Evolutionary conservation across 345 rosid genomes (phyloP), one percentile per base, ranked within the genome.

Genomic region (Kandelia obovata): DNA sequence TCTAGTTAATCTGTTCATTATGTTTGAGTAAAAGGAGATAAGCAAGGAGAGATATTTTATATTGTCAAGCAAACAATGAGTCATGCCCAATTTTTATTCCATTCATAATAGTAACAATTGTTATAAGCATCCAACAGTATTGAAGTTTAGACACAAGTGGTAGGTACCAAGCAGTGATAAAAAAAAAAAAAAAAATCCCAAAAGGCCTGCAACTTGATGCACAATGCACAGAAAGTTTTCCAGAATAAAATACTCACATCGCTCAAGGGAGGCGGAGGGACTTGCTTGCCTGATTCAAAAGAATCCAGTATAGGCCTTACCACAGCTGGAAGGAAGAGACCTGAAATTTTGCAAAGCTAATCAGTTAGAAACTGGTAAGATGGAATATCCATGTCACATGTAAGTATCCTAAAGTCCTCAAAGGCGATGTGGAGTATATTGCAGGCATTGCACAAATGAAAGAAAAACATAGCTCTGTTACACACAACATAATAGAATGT

Each of bases 231-330:
- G 51, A 61, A 32, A 52, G 23, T 19, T 20, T 20, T 20, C 61
- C n/a, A 55, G 37, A 34, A 11, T 15, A 7, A 53, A 23, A 28
- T 30, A 73, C 98, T 86, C 72, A 96, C 99, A 79, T 90, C 88
- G 51, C 81, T 86, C 64, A 90, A 74, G 21, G 96, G 79, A 67
- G 97, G 90, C 53, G 83, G 92, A 65, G 84, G 84, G 65, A 96
- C 95, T 80, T 88, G 81, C 80, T 96, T 90, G 59, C 94, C 81
- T 26, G 96, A 77, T 79, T 90, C 98, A 20, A 89, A 77, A 16
- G 99, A 96, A 77, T 96, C 98, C 30, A 96, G 80, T 21, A 96
- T 86, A 71, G 99, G 99, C 80, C 96, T 88, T 64, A 92, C 98
- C 62, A 89, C 91, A 65, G 99, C 98, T 25, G 98, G 99, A 72